Percentiles rank a stretch among this genome's conserved stretches.
Evolutionary conservation across 164 flowering plant species (phyloP).

Genomic region (Vitis amurensis): DNA sequence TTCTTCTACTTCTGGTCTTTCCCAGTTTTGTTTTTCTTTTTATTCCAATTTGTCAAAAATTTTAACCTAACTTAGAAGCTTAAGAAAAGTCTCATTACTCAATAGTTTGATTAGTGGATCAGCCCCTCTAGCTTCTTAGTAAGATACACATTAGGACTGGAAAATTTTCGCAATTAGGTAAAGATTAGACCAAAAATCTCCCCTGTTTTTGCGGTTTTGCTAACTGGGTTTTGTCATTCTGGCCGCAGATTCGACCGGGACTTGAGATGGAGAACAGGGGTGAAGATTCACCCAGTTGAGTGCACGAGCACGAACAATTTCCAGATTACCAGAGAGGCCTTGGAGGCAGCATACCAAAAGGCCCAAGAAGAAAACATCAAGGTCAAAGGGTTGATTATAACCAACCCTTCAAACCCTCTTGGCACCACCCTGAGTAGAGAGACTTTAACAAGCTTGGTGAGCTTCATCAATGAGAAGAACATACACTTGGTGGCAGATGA

Average conservation of each 20-base stretch:
- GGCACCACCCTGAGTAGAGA: slow-evolving; percentile 33
- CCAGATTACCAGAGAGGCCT: slow-evolving; percentile 31
- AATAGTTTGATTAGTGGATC: too few species aligned
- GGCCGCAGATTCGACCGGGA: slow-evolving; percentile 44
- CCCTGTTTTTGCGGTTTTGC: too few species aligned
- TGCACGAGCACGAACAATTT: slow-evolving; percentile 44
- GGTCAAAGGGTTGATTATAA: slow-evolving; percentile 39
- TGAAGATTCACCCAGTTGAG: slow-evolving; percentile 29
- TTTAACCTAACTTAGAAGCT: too few species aligned
- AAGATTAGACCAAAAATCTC: too few species aligned
- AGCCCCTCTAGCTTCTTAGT: too few species aligned
- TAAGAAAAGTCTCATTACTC: too few species aligned
- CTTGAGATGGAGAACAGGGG: slow-evolving; percentile 47
- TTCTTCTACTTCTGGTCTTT: too few species aligned
- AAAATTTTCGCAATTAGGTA: too few species aligned
- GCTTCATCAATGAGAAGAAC: slow-evolving; percentile 31
- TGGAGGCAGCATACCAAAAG: slow-evolving; percentile 37
- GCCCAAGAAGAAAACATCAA: slow-evolving; percentile 32
- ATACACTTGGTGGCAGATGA: slow-evolving; percentile 50
- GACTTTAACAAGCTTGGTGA: slow-evolving; percentile 29
- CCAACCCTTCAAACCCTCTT: slow-evolving; percentile 57
- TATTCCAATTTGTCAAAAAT: too few species aligned
- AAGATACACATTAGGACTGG: too few species aligned
- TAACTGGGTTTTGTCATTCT: too few species aligned
- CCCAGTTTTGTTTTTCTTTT: too few species aligned